A percentile compares a stretch with the other conserved stretches of the same genome.
Evolutionary conservation across 129 eudicot genomes (phyloP).

Genomic region (carrot (Daucus carota)): DH1_v3.0 NC_030386.2:4487001-4487500

Average conservation of each 20-base stretch:
- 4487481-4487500: too few species aligned
- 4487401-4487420: constrained; percentile 42
- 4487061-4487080: constrained; percentile 39
- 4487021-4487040: constrained; percentile 32
- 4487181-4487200: neutral
- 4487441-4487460: neutral
- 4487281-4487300: constrained; percentile 38
- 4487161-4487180: neutral
- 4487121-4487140: too few species aligned
- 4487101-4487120: constrained; percentile 26
- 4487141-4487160: neutral
- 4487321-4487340: constrained; percentile 52
- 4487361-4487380: constrained; percentile 31
- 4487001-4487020: constrained; percentile 25
- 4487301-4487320: constrained; percentile 23
- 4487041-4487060: constrained; percentile 31
- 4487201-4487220: constrained; percentile 29
- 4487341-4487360: constrained; percentile 43
- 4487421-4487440: constrained; percentile 11
- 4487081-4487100: constrained; percentile 24
- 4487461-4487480: neutral
- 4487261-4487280: constrained; percentile 27
- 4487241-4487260: neutral
- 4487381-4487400: constrained; percentile 20
- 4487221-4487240: constrained; percentile 40